Percentiles rank a stretch among this genome's conserved stretches.
Evolutionary conservation across 257 asterid species (phyloP).

Genomic region (Solanum etuberosum): DNA sequence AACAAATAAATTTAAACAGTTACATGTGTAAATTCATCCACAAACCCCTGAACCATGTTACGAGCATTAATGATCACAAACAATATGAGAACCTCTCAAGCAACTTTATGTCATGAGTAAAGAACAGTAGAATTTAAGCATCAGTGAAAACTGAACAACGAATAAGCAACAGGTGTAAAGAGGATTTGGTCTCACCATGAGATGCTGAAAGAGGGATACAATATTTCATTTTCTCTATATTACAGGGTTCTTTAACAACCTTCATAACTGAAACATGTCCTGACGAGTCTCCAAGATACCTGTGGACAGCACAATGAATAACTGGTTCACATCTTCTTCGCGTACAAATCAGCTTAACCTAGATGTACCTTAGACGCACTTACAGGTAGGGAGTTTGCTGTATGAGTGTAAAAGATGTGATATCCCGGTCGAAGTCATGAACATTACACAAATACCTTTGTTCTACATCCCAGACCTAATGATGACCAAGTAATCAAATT

Average conservation of each 20-base stretch:
- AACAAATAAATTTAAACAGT: not conserved
- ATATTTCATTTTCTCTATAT: slow-evolving; percentile 61
- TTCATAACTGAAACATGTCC: slow-evolving; percentile 65
- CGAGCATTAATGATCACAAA: not conserved
- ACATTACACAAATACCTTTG: slow-evolving; percentile 39
- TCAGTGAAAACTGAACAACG: not conserved
- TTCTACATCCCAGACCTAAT: slow-evolving; percentile 83
- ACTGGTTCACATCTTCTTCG: not conserved
- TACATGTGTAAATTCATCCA: not conserved
- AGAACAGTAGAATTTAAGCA: not conserved
- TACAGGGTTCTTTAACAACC: slow-evolving; percentile 33
- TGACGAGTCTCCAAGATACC: slow-evolving; percentile 66
- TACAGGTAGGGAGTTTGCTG: slow-evolving; percentile 64
- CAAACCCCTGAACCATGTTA: not conserved
- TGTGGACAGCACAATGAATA: slow-evolving; percentile 20
- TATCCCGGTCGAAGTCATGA: slow-evolving; percentile 50
- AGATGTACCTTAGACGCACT: not conserved
- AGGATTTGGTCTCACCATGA: slow-evolving; percentile 39
- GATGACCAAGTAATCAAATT: slow-evolving; percentile 3
- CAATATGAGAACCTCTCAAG: not conserved
- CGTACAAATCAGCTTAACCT: not conserved
- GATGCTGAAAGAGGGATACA: slow-evolving; percentile 60
- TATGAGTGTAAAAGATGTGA: slow-evolving; percentile 49
- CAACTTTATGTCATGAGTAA: not conserved
- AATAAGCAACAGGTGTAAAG: not conserved